These are phyloP conservation scores for Macrophomina pseudophaseolina DNA, from an alignment of 2,329 filamentous ascomycete species.

Conservation along the genomic window DNA sequence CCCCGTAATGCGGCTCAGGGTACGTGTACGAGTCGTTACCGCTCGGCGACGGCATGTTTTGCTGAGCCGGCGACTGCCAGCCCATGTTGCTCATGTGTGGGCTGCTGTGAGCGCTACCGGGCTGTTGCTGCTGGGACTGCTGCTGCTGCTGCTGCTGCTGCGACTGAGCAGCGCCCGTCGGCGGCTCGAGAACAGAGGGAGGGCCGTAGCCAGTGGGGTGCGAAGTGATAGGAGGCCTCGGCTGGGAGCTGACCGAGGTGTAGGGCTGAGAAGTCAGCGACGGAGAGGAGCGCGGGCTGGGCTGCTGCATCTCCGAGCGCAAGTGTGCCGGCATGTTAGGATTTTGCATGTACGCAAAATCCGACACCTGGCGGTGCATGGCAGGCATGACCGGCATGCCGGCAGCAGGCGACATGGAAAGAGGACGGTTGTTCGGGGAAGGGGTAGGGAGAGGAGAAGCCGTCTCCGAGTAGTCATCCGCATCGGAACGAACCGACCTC, in stretches of 20 bases:
- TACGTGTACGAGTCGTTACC: conserved; percentile 77
- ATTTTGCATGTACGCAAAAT: conserved; percentile 78
- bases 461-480: conserved; percentile 72
- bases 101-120: conserved; percentile 76
- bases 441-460: conserved; percentile 79
- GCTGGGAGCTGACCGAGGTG: conserved; percentile 59
- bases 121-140: conserved; percentile 73
- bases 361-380: conserved; percentile 70
- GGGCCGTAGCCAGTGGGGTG: conserved; percentile 85
- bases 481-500: conserved; percentile 68
- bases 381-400: conserved; percentile 73
- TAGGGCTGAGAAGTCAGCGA: conserved; percentile 67
- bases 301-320: conserved; percentile 73
- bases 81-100: conserved; percentile 82
- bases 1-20: conserved; percentile 71
- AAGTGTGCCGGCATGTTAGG: conserved; percentile 83
- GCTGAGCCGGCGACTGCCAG: conserved; percentile 85
- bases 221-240: conserved; percentile 72
- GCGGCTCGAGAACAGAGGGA: conserved; percentile 81
- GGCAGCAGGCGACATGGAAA: conserved; percentile 79
- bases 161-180: conserved; percentile 69
- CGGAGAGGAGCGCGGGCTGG: conserved; percentile 69
- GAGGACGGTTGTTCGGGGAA: conserved; percentile 77
- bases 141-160: conserved; percentile 74
- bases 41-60: conserved; percentile 72